phyloP scores from a whole-genome alignment of 2,329 filamentous ascomycete genomes.

The Podosphaera xanthii region DNA sequence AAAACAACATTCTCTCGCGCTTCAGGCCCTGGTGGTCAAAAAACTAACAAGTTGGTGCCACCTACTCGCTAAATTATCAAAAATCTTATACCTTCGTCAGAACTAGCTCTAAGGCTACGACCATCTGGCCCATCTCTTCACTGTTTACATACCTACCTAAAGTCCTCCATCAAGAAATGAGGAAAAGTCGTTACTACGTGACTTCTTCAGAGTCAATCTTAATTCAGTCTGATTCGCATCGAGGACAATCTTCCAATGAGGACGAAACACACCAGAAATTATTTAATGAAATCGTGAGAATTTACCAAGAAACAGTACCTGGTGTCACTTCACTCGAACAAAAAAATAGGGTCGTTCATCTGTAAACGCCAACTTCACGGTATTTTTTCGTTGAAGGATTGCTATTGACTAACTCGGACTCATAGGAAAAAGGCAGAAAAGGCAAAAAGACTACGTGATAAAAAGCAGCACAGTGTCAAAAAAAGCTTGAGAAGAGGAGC shows the following conservation, averaged over 20 bases:
- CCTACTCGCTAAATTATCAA: neutral
- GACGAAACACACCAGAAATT: conserved; percentile 12
- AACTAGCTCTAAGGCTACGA: conserved; percentile 16
- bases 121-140: conserved; percentile 11
- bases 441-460: conserved; percentile 10
- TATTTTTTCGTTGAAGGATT: neutral
- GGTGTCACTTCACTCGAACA: conserved; percentile 24
- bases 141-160: conserved; percentile 11
- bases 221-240: conserved; percentile 13
- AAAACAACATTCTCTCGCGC: conserved; percentile 12
- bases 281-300: conserved; percentile 10
- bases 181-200: conserved; percentile 12
- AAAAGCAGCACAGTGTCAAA: conserved; percentile 16
- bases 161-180: conserved; percentile 11
- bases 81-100: conserved; percentile 7
- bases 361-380: conserved; percentile 9
- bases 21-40: conserved; percentile 16
- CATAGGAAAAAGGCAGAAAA: conserved; percentile 15
- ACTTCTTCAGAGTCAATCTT: conserved; percentile 11
- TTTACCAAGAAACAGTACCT: conserved; percentile 13
- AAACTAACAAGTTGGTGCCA: conserved; percentile 15
- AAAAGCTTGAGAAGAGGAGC: conserved; percentile 10
- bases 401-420: neutral
- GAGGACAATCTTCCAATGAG: conserved; percentile 12
- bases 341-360: conserved; percentile 25